Conservation (phyloP, 1,284 basidiomycete species). For the Naganishia albida region DNA sequence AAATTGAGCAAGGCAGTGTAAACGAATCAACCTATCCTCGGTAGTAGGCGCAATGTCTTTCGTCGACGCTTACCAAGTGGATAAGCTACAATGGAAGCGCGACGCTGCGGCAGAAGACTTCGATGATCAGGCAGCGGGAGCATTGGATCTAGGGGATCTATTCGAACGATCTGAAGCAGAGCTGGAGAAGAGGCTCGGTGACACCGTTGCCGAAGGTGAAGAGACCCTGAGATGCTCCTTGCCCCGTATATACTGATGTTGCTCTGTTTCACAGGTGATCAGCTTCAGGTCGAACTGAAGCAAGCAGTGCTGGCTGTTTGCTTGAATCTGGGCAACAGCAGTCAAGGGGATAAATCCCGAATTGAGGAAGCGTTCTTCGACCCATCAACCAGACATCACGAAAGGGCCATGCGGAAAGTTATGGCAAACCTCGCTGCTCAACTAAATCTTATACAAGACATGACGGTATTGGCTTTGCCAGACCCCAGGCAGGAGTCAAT, state of each 20-base stretch:
- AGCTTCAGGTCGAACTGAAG: constrained; percentile 4
- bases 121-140: background rate
- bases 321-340: constrained; percentile 31
- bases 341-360: constrained; percentile 13
- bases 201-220: background rate
- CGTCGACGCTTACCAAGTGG: constrained; percentile 12
- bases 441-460: constrained; percentile 27
- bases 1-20: background rate
- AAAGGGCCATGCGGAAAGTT: constrained; percentile 32
- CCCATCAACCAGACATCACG: constrained; percentile 33
- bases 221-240: background rate
- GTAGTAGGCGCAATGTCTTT: constrained; percentile 5
- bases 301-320: constrained; percentile 33
- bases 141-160: background rate
- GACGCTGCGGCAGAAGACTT: background rate
- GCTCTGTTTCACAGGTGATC: background rate
- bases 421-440: constrained; percentile 28
- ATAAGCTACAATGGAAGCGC: constrained; percentile 9
- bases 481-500: constrained; percentile 32
- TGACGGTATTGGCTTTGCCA: constrained; percentile 30
- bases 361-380: constrained; percentile 35
- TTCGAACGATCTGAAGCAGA: background rate
- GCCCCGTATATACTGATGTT: too few relatives aligned
- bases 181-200: background rate
- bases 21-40: background rate